Base-by-base conservation (phyloP, 2,329 filamentous ascomycete genomes). In the Rutstroemia sydowiana region DNA sequence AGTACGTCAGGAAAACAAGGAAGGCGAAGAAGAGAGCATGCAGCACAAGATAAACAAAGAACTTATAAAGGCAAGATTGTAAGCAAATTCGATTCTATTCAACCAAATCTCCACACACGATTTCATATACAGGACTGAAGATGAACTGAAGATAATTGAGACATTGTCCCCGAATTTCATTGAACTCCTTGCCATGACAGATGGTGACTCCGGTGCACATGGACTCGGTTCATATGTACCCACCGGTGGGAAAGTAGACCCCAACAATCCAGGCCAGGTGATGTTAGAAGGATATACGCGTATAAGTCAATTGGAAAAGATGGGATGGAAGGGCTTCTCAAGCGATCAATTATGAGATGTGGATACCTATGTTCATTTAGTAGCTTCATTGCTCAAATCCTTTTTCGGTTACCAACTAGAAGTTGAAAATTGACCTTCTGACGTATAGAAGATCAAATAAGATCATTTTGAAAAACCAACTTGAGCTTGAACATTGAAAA, bases 1-100 rank as follows among this genome's bases (percentile, higher is more conserved):
- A 6, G 8, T 40, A 8, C 8, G 16, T 9, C 8, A 40, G 9
- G 9, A 30, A n/a, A 14, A 31, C 16, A 36, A 42, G 40, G 3
- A 30, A 5, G 23, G 40, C 37, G 16, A 42, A 49, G 18, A 42
- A 13, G 42, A 9, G n/a, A 21, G 40, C 5, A 6, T 41, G 20
- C 46, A 49, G 36, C 36, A 42, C n/a, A 36, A 49, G 14, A 49
- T 5, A 32, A 49, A 49, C 46, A 49, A 49, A 36, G 36, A 42
- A 7, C 46, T 49, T n/a, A 41, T 49, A 8, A 34, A 6, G 23
- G 46, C 46, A 16, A 49, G 46, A 49, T 16, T 49, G 46, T 49
- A 49, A 49, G 20, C 10, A 49, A 30, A 21, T 41, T 41, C n/a
- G 34, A 34, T 41, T 40, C 42, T 42, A 41, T 26, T 41, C 32